phyloP scores from a whole-genome alignment of 495 filamentous ascomycete genomes.

The Hamigera avellanea region DNA sequence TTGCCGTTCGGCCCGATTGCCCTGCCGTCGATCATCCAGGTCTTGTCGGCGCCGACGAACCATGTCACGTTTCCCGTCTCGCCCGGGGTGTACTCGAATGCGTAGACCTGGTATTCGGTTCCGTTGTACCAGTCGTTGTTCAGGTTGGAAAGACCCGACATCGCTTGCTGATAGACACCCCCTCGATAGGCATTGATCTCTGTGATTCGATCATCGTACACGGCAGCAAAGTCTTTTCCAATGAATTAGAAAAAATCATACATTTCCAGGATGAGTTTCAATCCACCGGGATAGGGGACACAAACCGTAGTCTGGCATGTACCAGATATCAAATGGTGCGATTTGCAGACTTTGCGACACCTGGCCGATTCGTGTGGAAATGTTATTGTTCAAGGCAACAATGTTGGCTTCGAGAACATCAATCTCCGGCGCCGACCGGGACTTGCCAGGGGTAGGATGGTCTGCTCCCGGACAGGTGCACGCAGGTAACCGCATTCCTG shows the following conservation, averaged over 20 bases:
- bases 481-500: constrained; percentile 63
- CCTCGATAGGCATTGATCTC: constrained; percentile 55
- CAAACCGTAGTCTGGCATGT: constrained; percentile 55
- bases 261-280: no score
- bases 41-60: constrained; percentile 54
- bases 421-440: constrained; percentile 64
- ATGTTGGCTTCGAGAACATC: constrained; percentile 65
- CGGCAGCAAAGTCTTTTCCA: constrained; percentile 47
- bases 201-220: constrained; percentile 49
- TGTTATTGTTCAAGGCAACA: constrained; percentile 36
- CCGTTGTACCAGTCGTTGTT: constrained; percentile 73
- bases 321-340: constrained; percentile 69
- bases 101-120: constrained; percentile 60
- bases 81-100: constrained; percentile 64
- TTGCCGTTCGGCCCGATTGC: constrained; percentile 65
- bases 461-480: constrained; percentile 57
- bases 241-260: no score
- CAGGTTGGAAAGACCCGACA: constrained; percentile 56
- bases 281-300: no score
- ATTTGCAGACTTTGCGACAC: constrained; percentile 64
- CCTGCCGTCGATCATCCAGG: constrained; percentile 54
- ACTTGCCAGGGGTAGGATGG: constrained; percentile 59
- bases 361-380: constrained; percentile 37
- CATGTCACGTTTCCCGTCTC: constrained; percentile 48
- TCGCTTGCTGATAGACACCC: constrained; percentile 60